These are phyloP conservation scores for Aureococcus anophagefferens DNA, from an alignment of 108 stramenopile species.

Conservation along the genomic window DNA sequence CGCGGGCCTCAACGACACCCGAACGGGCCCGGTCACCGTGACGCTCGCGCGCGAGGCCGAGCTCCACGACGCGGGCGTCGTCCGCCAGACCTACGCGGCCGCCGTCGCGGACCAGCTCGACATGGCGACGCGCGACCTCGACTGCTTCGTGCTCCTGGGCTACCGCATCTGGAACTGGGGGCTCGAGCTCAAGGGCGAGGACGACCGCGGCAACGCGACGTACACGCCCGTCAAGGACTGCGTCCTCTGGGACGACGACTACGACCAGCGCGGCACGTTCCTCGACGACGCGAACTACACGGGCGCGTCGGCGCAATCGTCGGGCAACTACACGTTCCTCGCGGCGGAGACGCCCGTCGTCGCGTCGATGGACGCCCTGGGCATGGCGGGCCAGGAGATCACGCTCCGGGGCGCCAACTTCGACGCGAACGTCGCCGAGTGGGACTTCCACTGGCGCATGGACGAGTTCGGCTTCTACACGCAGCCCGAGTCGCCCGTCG, in stretches of 20 bases:
- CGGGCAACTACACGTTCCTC: not conserved
- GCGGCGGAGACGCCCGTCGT: not conserved
- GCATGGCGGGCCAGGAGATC: conserved; percentile 14
- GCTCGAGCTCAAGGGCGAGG: not conserved
- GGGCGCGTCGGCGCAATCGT: not conserved
- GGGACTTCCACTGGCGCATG: conserved; percentile 7
- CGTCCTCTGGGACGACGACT: not conserved
- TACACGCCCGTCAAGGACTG: not conserved
- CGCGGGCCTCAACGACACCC: not conserved
- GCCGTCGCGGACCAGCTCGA: not conserved
- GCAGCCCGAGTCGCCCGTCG: conserved; percentile 5
- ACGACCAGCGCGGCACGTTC: not conserved
- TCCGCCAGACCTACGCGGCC: not conserved
- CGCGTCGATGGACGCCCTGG: not conserved
- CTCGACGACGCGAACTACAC: not conserved
- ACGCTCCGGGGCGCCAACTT: conserved; percentile 1
- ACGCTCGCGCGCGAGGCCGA: not conserved
- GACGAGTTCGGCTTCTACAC: conserved; percentile 13
- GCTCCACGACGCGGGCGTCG: not conserved
- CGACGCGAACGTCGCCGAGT: not conserved
- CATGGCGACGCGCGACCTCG: not conserved
- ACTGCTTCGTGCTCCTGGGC: not conserved
- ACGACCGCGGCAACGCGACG: not conserved
- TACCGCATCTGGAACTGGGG: conserved; percentile 1
- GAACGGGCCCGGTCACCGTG: not conserved